These are phyloP conservation scores for Trifolium subterraneum DNA, from an alignment of 306 rosid species.

Conservation along the genomic window DNA sequence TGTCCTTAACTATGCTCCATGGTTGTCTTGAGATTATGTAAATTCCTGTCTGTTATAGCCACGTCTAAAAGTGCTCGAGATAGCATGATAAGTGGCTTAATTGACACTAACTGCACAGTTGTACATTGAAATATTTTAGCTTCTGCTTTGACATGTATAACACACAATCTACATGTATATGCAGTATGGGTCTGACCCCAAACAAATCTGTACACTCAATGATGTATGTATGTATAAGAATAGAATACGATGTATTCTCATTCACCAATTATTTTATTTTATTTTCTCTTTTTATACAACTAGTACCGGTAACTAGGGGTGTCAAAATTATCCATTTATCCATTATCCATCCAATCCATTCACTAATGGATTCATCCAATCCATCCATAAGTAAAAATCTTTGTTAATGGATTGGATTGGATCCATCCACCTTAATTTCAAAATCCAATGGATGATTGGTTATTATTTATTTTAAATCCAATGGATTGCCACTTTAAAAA, in stretches of 20 bases:
- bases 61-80: slow-evolving; percentile 40
- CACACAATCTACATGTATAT: slow-evolving; percentile 17
- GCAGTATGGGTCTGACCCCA: slow-evolving; percentile 5
- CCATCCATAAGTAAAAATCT: no score
- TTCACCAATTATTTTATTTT: no score
- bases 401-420: no score
- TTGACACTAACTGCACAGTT: slow-evolving; percentile 31
- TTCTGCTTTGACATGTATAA: slow-evolving; percentile 46
- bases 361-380: no score
- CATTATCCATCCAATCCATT: no score
- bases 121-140: slow-evolving; percentile 42
- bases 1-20: slow-evolving; percentile 24
- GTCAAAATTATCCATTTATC: no score
- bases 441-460: no score
- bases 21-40: slow-evolving; percentile 27
- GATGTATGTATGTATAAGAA: slow-evolving; percentile 35
- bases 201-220: slow-evolving; percentile 44
- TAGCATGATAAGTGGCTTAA: slow-evolving; percentile 46
- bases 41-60: slow-evolving; percentile 42
- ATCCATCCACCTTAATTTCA: no score
- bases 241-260: background rate
- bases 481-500: no score
- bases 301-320: no score
- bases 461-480: no score
- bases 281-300: no score